Percentiles rank a stretch among this genome's conserved stretches.
These are phyloP conservation scores for Podaxis sp. DNA, from an alignment of 768 basidiomycete genomes.

Conservation along the genomic window DNA sequence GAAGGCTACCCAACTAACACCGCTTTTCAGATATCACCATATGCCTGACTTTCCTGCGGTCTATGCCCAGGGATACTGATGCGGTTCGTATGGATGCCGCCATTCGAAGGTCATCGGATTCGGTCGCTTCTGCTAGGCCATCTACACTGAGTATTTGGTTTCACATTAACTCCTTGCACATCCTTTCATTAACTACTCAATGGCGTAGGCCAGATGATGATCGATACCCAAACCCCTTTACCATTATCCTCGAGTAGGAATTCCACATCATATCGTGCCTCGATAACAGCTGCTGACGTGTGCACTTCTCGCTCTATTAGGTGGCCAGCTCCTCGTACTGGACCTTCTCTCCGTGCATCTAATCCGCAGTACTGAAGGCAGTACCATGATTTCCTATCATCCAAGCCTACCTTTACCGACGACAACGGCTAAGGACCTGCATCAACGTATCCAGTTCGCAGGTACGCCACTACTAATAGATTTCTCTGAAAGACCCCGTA, in stretches of 20 bases:
- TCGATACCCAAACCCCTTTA: constrained; percentile 27
- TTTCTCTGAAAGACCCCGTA: background rate
- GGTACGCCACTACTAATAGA: constrained; percentile 18
- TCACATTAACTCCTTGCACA: background rate
- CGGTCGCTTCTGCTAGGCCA: constrained; percentile 12
- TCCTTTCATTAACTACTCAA: background rate
- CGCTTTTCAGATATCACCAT: constrained; percentile 50
- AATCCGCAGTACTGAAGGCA: constrained; percentile 35
- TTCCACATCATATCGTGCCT: background rate
- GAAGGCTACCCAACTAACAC: background rate
- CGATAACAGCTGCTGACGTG: background rate
- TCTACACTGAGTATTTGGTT: constrained; percentile 9
- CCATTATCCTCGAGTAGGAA: constrained; percentile 19
- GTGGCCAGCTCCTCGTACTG: constrained; percentile 30
- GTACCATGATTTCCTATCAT: constrained; percentile 46
- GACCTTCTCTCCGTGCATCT: constrained; percentile 46
- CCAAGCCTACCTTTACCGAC: constrained; percentile 28
- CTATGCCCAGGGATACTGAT: constrained; percentile 23
- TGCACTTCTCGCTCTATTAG: constrained; percentile 13
- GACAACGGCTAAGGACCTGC: constrained; percentile 36
- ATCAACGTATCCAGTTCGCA: constrained; percentile 42
- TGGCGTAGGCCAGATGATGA: constrained; percentile 23
- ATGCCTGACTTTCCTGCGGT: constrained; percentile 49
- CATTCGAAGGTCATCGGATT: constrained; percentile 11
- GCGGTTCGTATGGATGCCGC: constrained; percentile 14